Conservation (phyloP, 495 filamentous ascomycete species). For the Hypoxylon cercidicola region DNA sequence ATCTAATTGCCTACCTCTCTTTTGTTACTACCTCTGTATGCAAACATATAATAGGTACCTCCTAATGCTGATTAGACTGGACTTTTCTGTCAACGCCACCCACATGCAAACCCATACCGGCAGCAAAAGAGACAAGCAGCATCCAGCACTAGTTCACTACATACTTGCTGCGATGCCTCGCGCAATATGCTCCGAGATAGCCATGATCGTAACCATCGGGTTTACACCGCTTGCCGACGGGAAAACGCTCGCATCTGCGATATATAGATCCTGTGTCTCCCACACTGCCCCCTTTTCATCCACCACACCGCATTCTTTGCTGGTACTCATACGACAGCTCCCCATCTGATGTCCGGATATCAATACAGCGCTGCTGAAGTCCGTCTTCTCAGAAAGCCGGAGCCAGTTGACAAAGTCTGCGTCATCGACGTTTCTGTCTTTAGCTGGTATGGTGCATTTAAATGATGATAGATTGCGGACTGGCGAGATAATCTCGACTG, state of each 20-base stretch:
- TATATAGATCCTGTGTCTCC: conserved; percentile 71
- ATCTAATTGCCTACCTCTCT: too few species aligned
- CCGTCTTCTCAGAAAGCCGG: conserved; percentile 56
- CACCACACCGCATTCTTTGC: conserved; percentile 63
- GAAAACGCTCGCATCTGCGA: conserved; percentile 80
- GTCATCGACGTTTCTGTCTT: conserved; percentile 12
- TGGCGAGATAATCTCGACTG: conserved; percentile 68
- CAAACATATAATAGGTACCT: too few species aligned
- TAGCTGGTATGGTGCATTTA: conserved; percentile 52
- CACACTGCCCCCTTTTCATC: conserved; percentile 74
- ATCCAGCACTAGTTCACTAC: background rate
- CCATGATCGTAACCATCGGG: conserved; percentile 86
- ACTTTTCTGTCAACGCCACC: too few species aligned
- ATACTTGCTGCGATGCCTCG: background rate
- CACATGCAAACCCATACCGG: too few species aligned
- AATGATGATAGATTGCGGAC: conserved; percentile 66
- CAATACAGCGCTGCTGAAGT: conserved; percentile 52
- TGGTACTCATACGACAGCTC: conserved; percentile 73
- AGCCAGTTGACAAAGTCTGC: conserved; percentile 54
- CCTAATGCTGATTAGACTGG: too few species aligned
- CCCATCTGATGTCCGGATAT: conserved; percentile 81
- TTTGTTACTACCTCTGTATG: too few species aligned
- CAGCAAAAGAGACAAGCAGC: too few species aligned
- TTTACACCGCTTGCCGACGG: conserved; percentile 82
- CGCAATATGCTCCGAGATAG: conserved; percentile 67